Base-by-base conservation (phyloP, 2,329 filamentous ascomycete genomes). In the Paecilomyces sp. region DNA sequence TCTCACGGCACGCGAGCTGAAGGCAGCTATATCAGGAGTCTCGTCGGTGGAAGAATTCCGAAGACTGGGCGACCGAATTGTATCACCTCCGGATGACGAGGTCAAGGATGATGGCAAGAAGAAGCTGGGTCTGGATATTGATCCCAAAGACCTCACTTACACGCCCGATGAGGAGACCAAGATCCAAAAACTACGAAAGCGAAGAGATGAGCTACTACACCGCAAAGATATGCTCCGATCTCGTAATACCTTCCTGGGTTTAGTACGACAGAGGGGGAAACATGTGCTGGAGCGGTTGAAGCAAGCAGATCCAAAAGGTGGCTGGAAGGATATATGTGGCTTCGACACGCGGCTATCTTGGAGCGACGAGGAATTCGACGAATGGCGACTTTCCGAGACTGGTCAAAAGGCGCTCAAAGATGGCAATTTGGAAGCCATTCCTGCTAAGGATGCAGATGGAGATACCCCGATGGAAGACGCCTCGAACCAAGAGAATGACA, bases 241-340 rank as follows among this genome's bases (percentile, higher is more conserved):
- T 22, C 74, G 78, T 13, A 74, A 76, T 33, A 72, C 66, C 7
- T 77, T 81, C 58, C 55, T 80, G n/a, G 67, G 64, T 3, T 65
- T 80, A 13, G 67, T 80, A 31, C 76, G 76, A 22, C 72, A 75
- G 25, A 69, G 77, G 34, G 72, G 74, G 12, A 77, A 77, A 61
- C 69, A 60, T 36, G 69, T 80, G 3, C 68, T 79, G 2, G 79
- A 80, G 52, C 72, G 72, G 30, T 60, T 80, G 50, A 79, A 78
- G 62, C 74, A 77, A 57, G 68, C 69, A 18, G 76, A 79, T 41
- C 75, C 77, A 2, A 79, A 79, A 61, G 73, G 72, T 28, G 74
- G 75, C 51, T 74, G 75, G 74, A 80, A 80, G 61, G 77, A 79
- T 63, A 74, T 80, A 52, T 81, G 79, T 61, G 79, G 79, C 1